Conservation (phyloP, 495 filamentous ascomycete species). For the Daldinia bambusicola region DNA sequence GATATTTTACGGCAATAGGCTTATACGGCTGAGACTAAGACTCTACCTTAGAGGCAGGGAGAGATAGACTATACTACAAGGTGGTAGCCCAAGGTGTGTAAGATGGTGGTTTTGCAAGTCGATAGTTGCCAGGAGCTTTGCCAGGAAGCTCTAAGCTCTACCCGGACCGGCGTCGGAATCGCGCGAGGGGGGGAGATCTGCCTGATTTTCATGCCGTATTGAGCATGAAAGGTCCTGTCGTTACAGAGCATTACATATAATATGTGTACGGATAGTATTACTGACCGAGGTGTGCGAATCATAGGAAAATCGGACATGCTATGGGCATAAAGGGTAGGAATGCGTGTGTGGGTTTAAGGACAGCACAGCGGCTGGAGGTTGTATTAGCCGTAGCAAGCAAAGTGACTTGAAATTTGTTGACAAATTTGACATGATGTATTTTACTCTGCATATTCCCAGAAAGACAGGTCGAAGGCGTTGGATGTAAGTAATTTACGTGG, state of each 20-base stretch:
- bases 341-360: not conserved
- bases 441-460: not conserved
- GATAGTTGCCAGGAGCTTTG: not conserved
- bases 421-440: not conserved
- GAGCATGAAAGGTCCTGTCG: slow-evolving; percentile 27
- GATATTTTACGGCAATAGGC: not conserved
- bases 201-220: slow-evolving; percentile 13
- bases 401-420: slow-evolving; percentile 12
- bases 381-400: slow-evolving; percentile 7
- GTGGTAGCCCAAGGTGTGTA: slow-evolving; percentile 1
- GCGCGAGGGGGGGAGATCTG: not conserved
- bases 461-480: not conserved
- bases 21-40: not conserved
- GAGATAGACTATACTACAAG: not conserved
- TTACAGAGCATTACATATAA: slow-evolving; percentile 27
- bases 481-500: not conserved
- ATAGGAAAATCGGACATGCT: slow-evolving; percentile 12
- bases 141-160: not conserved
- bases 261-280: not conserved
- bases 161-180: not conserved
- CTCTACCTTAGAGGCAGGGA: not conserved
- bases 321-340: slow-evolving; percentile 13
- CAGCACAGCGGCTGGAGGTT: slow-evolving; percentile 3
- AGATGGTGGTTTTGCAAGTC: not conserved
- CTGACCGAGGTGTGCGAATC: not conserved